A percentile compares a stretch with the other conserved stretches of the same genome.
phyloP scores from a whole-genome alignment of 2,329 filamentous ascomycete genomes.

The Penicillium psychrosexuale region DNA sequence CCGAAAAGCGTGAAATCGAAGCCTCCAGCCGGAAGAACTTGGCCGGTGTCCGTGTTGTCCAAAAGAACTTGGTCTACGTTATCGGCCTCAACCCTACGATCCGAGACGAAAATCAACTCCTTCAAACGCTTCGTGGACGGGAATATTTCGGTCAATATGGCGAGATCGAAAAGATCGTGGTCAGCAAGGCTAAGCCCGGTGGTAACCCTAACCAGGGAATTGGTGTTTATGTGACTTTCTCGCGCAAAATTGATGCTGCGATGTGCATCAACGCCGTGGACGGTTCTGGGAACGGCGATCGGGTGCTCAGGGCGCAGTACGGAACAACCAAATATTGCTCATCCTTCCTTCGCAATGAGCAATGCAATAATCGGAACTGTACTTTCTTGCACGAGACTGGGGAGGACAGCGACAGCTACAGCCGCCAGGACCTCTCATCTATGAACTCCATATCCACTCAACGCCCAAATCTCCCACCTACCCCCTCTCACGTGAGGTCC shows the following conservation, averaged over 20 bases:
- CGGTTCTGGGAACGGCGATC: slow-evolving; percentile 85
- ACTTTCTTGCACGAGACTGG: slow-evolving; percentile 98
- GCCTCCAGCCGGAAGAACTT: slow-evolving; percentile 94
- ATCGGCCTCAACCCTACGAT: slow-evolving; percentile 90
- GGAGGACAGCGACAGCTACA: slow-evolving; percentile 97
- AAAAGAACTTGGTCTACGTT: slow-evolving; percentile 98
- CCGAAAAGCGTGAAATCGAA: slow-evolving; percentile 93
- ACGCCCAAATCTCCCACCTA: slow-evolving; percentile 59
- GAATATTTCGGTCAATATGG: slow-evolving; percentile 99
- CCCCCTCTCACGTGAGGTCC: slow-evolving; percentile 49
- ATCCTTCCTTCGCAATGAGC: slow-evolving; percentile 89
- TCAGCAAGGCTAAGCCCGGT: slow-evolving; percentile 87
- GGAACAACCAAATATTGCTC: slow-evolving; percentile 99
- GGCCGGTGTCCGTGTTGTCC: slow-evolving; percentile 89
- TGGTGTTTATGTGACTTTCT: slow-evolving; percentile 97
- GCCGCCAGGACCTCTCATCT: slow-evolving; percentile 86
- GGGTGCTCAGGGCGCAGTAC: slow-evolving; percentile 69
- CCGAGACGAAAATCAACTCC: slow-evolving; percentile 78
- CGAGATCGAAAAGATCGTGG: slow-evolving; percentile 97
- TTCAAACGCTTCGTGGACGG: slow-evolving; percentile 82
- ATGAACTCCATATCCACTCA: slow-evolving; percentile 87
- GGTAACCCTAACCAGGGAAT: slow-evolving; percentile 73
- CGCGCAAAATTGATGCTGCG: slow-evolving; percentile 83
- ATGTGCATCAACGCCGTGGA: slow-evolving; percentile 90
- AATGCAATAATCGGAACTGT: slow-evolving; percentile 91